Percentiles rank a stretch among this genome's conserved stretches.
phyloP scores from a whole-genome alignment of 139 green algal species.

The Spirogloea muscicola region DNA sequence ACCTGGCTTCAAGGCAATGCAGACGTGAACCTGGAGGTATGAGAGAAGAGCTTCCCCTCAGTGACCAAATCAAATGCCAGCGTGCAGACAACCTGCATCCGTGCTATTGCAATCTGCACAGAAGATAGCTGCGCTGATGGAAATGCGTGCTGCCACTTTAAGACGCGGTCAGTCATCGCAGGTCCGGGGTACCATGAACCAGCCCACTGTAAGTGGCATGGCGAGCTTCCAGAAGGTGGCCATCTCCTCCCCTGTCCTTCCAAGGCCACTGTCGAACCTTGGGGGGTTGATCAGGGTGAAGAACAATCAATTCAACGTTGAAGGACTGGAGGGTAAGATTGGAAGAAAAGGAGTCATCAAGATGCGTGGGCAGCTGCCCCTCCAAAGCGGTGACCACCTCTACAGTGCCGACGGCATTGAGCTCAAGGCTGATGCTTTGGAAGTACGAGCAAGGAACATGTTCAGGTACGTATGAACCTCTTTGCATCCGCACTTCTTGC shows the following conservation, averaged over 20 bases:
- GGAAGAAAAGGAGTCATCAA: conserved; percentile 29
- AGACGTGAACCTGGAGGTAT: conserved; percentile 38
- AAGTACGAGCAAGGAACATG: conserved; percentile 51
- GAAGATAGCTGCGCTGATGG: too few relatives aligned
- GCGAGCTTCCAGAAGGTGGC: conserved; percentile 40
- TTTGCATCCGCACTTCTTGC: not conserved
- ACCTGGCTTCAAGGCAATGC: conserved; percentile 45
- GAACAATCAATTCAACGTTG: conserved; percentile 46
- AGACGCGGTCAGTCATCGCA: too few relatives aligned
- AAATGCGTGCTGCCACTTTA: too few relatives aligned
- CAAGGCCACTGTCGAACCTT: conserved; percentile 36
- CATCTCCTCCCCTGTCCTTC: conserved; percentile 43
- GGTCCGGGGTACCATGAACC: conserved; percentile 39
- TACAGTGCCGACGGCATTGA: conserved; percentile 30
- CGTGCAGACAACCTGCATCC: too few relatives aligned
- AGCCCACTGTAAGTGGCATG: conserved; percentile 33
- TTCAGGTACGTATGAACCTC: conserved; percentile 43
- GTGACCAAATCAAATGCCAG: too few relatives aligned
- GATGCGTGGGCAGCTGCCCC: conserved; percentile 7
- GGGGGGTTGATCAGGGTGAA: conserved; percentile 32
- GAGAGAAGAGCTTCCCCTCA: too few relatives aligned
- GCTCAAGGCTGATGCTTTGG: conserved; percentile 41
- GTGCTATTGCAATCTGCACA: too few relatives aligned
- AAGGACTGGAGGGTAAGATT: conserved; percentile 45
- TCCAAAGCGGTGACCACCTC: conserved; percentile 16